Evolutionary conservation across 164 flowering plant genomes (phyloP), one percentile per base, ranked within the genome.

Genomic region (Umbellularia californica): DNA sequence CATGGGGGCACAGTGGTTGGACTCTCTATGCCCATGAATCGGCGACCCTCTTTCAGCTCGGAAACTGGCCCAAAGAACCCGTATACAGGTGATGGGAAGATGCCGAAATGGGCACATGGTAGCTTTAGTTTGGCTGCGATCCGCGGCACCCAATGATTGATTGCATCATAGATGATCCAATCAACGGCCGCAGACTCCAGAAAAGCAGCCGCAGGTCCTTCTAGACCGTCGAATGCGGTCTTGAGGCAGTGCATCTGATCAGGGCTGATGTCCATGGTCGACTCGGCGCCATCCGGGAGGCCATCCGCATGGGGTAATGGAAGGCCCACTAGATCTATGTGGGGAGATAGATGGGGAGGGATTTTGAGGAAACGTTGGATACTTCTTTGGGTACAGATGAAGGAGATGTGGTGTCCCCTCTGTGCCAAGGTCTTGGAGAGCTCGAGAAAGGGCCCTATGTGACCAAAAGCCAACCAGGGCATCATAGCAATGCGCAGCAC

Each of bases 381-480:
- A 82, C 89, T 90, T 80, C 74, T 81, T 1, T 88, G 89, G 24
- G 92, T 87, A 72, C 87, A 83, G 22, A 90, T 65, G 85, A 83
- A 88, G 50, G 85, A 82, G 30, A 90, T 72, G 3, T 19, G 62
- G 77, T 83, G 85, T 47, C 90, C 91, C 68, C 55, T 80, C 64
- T 72, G 78, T 30, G 88, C 88, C 71, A 90, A 68, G 77, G 7
- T 3, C 47, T 75, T 80, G 79, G 93, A 74, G 50, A 88, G 85
- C 50, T 77, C 75, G 6, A 84, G 52, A 70, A 82, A 88, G 5
- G 93, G 90, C n/a, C 80, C 80, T 33, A 87, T 66, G 74, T 90
- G 93, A 25, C 93, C 93, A 65, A 86, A 77, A 71, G 91, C 91
- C 22, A 90, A 79, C 88, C 91, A 88, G 74, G 91, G 93, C 62